phyloP scores from a whole-genome alignment of 2,329 filamentous ascomycete genomes.

The Talaromyces sp. region DNA sequence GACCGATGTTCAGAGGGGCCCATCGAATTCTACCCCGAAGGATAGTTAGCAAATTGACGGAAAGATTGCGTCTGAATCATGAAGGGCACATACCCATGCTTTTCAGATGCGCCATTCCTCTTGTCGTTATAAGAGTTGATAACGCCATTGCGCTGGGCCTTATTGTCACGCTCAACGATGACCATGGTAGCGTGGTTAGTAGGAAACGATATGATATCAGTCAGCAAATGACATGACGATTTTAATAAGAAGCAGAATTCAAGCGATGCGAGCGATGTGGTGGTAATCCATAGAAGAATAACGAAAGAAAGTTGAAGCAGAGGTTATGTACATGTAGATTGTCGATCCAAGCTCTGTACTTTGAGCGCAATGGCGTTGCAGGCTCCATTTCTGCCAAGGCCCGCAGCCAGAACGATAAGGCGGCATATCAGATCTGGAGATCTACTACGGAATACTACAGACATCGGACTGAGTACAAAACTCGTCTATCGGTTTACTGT shows the following conservation, averaged over 20 bases:
- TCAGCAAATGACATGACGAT: not conserved
- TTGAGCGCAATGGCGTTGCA: slow-evolving; percentile 3
- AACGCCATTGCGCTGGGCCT: slow-evolving; percentile 2
- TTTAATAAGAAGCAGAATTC: not conserved
- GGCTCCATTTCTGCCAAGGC: slow-evolving; percentile 3
- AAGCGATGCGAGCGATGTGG: not conserved
- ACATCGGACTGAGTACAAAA: not conserved
- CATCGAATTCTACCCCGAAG: slow-evolving; percentile 65
- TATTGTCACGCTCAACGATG: not conserved
- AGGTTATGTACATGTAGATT: not conserved
- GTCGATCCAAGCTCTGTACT: not conserved
- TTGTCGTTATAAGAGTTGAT: not conserved
- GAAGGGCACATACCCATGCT: slow-evolving; percentile 6
- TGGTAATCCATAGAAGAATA: not conserved
- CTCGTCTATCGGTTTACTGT: not conserved
- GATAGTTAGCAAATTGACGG: not conserved
- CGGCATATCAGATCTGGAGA: not conserved
- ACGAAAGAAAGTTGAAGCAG: not conserved
- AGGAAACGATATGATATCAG: not conserved
- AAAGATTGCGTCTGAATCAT: not conserved
- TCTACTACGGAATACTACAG: not conserved
- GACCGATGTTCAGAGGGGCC: slow-evolving; percentile 74
- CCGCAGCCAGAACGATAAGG: not conserved
- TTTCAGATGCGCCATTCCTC: not conserved
- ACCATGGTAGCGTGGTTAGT: slow-evolving; percentile 10